Percentiles rank a stretch among this genome's conserved stretches.
Conservation (phyloP, 768 basidiomycete species). For the Tulasnella sp. region DNA sequence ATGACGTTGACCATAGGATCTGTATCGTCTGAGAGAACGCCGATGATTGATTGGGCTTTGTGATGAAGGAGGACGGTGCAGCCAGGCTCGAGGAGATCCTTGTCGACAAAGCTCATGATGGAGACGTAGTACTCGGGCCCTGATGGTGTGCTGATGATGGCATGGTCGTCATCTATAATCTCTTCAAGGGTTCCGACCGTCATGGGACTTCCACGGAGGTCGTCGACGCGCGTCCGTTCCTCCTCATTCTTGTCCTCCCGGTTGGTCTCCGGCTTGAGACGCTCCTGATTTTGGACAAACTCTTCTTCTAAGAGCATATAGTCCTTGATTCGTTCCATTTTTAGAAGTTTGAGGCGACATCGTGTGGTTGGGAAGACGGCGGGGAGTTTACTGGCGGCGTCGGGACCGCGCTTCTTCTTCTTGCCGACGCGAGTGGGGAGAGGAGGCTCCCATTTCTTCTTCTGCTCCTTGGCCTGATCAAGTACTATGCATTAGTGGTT, state of each 20-base stretch:
- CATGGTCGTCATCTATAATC: conserved; percentile 96
- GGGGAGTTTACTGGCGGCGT: conserved; percentile 82
- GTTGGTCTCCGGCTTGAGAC: conserved; percentile 74
- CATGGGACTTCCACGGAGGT: conserved; percentile 91
- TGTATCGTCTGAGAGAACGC: conserved; percentile 88
- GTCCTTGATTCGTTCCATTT: conserved; percentile 97
- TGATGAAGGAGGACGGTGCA: conserved; percentile 93
- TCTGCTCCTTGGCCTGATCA: conserved; percentile 42
- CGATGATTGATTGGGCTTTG: conserved; percentile 90
- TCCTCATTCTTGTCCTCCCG: conserved; percentile 94
- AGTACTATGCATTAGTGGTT: conserved; percentile 23
- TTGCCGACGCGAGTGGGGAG: conserved; percentile 94
- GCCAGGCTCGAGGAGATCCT: conserved; percentile 91
- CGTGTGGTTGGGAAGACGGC: conserved; percentile 89
- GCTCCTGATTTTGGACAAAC: conserved; percentile 86
- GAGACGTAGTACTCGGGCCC: conserved; percentile 96
- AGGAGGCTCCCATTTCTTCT: conserved; percentile 99
- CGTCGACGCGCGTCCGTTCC: conserved; percentile 86
- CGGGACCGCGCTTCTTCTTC: conserved; percentile 88
- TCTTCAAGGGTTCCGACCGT: conserved; percentile 98
- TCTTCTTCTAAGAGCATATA: conserved; percentile 93
- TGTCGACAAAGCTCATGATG: conserved; percentile 97
- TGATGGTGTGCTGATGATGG: conserved; percentile 91
- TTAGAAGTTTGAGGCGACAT: conserved; percentile 88
- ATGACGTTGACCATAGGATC: conserved; percentile 97